These are phyloP conservation scores for Silybum marianum DNA, from an alignment of 129 eudicot genomes.

Conservation along the genomic window DNA sequence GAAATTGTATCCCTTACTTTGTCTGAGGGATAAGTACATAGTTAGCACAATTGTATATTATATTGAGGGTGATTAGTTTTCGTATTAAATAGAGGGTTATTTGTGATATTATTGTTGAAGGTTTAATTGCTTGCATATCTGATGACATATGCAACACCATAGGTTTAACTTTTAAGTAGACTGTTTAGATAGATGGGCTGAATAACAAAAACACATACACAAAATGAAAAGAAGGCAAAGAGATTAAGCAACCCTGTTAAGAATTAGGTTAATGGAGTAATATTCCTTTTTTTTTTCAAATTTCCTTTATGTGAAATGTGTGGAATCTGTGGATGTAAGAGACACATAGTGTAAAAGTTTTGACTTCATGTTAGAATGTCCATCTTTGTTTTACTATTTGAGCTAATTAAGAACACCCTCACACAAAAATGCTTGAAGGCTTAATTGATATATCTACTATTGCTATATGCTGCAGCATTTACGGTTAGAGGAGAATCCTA, in stretches of 20 bases:
- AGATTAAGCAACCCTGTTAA: neutral
- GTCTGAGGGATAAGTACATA: no score
- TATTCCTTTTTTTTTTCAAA: no score
- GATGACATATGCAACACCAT: neutral
- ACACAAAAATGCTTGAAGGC: slow-evolving; percentile 22
- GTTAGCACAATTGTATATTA: neutral
- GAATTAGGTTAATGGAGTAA: neutral
- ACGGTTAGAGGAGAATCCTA: slow-evolving; percentile 96
- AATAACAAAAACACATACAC: neutral
- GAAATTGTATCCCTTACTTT: neutral
- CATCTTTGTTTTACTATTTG: neutral
- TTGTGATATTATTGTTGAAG: neutral
- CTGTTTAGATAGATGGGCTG: neutral
- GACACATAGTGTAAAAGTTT: neutral
- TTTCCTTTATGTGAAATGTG: neutral
- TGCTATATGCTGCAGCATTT: slow-evolving; percentile 69
- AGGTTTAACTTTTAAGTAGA: neutral
- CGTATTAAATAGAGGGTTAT: no score
- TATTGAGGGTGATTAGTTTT: no score
- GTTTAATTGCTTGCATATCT: neutral
- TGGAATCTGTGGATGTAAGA: slow-evolving; percentile 1
- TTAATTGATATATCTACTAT: slow-evolving; percentile 20
- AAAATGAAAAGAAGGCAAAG: neutral
- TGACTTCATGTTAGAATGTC: neutral
- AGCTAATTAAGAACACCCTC: slow-evolving; percentile 1